Evolutionary conservation across 2,329 filamentous ascomycete genomes (phyloP).

Genomic region (Cladosporium sp.): DNA sequence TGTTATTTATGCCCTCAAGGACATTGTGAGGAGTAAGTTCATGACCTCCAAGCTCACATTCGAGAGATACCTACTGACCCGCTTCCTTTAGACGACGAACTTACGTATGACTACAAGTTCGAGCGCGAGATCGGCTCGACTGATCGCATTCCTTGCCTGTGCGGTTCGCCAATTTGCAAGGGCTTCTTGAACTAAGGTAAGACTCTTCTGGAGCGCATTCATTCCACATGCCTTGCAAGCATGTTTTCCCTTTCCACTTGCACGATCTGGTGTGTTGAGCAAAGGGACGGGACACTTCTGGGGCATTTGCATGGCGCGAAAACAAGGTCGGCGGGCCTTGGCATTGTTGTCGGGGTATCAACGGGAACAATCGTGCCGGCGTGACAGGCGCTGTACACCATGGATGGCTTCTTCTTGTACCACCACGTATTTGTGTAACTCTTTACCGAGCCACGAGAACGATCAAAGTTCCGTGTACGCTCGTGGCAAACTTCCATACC

Average conservation of each 20-base stretch:
- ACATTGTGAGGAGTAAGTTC: constrained; percentile 87
- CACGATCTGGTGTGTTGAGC: not conserved
- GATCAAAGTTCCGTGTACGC: not conserved
- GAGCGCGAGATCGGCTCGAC: constrained; percentile 93
- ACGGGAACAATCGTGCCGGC: not conserved
- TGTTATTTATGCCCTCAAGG: constrained; percentile 95
- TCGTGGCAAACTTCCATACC: not conserved
- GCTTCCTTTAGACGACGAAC: constrained; percentile 75
- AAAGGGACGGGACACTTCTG: not conserved
- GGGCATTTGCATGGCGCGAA: not conserved
- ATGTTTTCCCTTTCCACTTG: not conserved
- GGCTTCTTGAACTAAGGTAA: constrained; percentile 83
- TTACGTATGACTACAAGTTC: constrained; percentile 99
- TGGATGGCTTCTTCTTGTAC: not conserved
- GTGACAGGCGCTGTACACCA: not conserved
- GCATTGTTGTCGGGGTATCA: not conserved
- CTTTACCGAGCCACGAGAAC: not conserved
- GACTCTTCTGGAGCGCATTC: not conserved
- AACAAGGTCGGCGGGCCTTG: not conserved
- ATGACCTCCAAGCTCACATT: not conserved
- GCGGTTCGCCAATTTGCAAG: constrained; percentile 94
- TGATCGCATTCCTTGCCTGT: constrained; percentile 95
- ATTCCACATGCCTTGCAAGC: not conserved
- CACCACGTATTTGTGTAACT: constrained; percentile 2
- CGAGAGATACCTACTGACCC: not conserved